Evolutionary conservation across 2,329 filamentous ascomycete species (phyloP), one percentile per base, ranked within the genome.

Genomic region (Claviceps sp.): DNA sequence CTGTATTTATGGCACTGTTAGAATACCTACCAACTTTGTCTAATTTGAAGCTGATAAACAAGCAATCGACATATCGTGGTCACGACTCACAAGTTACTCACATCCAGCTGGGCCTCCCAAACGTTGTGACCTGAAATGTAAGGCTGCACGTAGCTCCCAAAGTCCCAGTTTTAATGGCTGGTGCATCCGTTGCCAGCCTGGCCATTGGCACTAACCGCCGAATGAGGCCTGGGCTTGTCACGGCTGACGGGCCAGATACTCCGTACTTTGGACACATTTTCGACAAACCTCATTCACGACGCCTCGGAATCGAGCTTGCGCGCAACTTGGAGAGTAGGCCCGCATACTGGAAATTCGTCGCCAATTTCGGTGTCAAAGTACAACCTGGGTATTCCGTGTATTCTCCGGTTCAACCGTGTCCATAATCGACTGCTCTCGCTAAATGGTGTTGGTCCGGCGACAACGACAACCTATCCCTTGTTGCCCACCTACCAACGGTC

Each of bases 51-150:
- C 30, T 11, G 30, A 11, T 11, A 34, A 34, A 34, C 3, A 34
- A 34, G 30, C 30, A 34, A 11, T 34, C 30, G 30, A 11, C 10
- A 34, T 30, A 3, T 3, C 5, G 22, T 24, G 22, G 22, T 24
- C 22, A 19, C 19, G 19, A 19, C 19, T 24, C 22, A 24, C 22
- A 24, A 24, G 22, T 24, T 24, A 19, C 19, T 19, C 19, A 24
- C 22, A 24, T 5, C 24, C 24, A 24, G 24, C 24, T 24, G 5
- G 24, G 1, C 24, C 1, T n/a, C 19, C 16, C 13, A 44, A 22
- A 41, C 30, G 19, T 54, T 52, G 55, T 55, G 50, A 52, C 56
- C 56, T 56, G 51, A 56, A 13, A 53, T 50, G 39, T 50, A 47
- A 58, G 56, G 56, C 56, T 17, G 3, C 3, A 19, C 41, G 5